Percentiles rank a stretch among this genome's conserved stretches.
Evolutionary conservation across 257 asterid genomes (phyloP).

Genomic region (Forsythia viridissima): DNA sequence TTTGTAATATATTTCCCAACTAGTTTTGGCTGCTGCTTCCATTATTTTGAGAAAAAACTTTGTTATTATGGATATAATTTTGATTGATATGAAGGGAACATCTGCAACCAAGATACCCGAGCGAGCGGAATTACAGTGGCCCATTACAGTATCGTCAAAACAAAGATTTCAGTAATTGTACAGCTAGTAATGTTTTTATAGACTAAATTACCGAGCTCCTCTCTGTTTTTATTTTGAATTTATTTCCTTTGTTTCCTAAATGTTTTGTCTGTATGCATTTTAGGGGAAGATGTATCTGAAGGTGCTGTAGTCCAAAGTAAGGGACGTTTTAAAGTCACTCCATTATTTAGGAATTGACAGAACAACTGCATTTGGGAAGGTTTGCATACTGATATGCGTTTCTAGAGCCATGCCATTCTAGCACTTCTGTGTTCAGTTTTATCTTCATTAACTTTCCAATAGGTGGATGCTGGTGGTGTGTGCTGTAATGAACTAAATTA

Average conservation of each 20-base stretch:
- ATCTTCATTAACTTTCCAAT: too few relatives aligned
- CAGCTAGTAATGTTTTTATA: constrained; percentile 48
- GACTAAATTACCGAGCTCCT: neutral
- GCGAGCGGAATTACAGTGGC: constrained; percentile 74
- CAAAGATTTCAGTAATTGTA: constrained; percentile 54
- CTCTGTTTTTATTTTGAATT: neutral
- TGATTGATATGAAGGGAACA: constrained; percentile 59
- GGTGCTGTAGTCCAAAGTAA: constrained; percentile 76
- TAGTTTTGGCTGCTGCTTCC: neutral
- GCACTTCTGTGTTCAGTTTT: too few relatives aligned
- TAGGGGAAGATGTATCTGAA: constrained; percentile 81
- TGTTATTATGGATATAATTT: constrained; percentile 16
- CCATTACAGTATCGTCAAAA: constrained; percentile 78
- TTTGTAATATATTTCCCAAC: neutral
- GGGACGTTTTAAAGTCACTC: constrained; percentile 97
- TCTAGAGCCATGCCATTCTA: too few relatives aligned
- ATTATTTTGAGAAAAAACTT: constrained; percentile 3
- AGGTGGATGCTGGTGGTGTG: too few relatives aligned
- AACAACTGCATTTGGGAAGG: too few relatives aligned
- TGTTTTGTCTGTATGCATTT: constrained; percentile 22
- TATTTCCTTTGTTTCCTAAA: constrained; percentile 14
- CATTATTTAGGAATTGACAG: constrained; percentile 10
- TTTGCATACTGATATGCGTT: rapidly evolving
- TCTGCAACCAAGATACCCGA: constrained; percentile 52
- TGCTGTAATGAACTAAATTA: too few relatives aligned